Conservation (phyloP, 1,139 yeast species). For the Saccharomyces hybrid region DNA sequence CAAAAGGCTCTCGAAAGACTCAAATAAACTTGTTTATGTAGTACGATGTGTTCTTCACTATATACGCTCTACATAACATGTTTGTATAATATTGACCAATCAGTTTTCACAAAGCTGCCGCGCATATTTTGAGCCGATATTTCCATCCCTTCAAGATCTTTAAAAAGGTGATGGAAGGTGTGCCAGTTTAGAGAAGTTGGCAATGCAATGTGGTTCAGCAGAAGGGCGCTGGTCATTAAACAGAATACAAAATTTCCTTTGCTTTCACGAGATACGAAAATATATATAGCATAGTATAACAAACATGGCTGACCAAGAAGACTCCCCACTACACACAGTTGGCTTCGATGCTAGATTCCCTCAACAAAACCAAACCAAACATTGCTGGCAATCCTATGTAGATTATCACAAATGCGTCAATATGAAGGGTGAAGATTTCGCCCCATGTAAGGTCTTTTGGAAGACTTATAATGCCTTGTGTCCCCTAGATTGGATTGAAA, state of each 20-base stretch:
- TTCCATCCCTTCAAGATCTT: not conserved
- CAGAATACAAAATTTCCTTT: not conserved
- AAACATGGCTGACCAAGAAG: conserved; percentile 9
- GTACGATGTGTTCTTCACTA: not conserved
- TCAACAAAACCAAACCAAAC: conserved; percentile 93
- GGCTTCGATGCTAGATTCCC: conserved; percentile 94
- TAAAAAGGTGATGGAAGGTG: not conserved
- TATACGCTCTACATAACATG: not conserved
- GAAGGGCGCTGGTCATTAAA: not conserved
- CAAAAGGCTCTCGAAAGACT: conserved; percentile 22
- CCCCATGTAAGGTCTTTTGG: conserved; percentile 93
- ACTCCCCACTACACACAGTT: conserved; percentile 55
- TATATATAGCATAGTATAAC: not conserved
- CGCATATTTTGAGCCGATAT: not conserved
- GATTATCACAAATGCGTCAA: conserved; percentile 97
- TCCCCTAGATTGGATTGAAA: conserved; percentile 88
- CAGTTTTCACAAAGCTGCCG: not conserved
- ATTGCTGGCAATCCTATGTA: conserved; percentile 96
- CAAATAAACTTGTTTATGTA: not conserved
- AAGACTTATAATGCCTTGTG: conserved; percentile 86
- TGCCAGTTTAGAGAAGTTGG: not conserved
- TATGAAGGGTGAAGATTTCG: conserved; percentile 96
- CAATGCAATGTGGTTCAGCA: not conserved
- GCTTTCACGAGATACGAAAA: not conserved
- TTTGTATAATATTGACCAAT: not conserved